Percentiles rank a stretch among this genome's conserved stretches.
Conservation (phyloP, 208 protist genomes). For the Acanthamoeba castellanii region DNA sequence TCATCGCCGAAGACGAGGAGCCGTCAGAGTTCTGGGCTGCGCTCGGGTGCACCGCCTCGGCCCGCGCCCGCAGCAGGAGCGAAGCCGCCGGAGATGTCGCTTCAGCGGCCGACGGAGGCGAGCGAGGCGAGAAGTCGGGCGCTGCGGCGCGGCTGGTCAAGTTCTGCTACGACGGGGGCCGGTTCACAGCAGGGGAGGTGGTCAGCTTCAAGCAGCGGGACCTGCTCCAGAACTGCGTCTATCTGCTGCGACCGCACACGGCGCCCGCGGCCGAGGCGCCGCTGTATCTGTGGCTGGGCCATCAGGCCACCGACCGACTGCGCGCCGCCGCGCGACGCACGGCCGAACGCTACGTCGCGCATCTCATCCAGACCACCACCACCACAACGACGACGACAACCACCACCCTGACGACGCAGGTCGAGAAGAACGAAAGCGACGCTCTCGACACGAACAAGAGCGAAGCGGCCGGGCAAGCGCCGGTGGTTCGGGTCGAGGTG, state of each 20-base stretch:
- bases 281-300: constrained; percentile 8
- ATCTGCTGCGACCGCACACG: not conserved
- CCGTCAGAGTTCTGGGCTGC: constrained; percentile 5
- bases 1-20: not conserved
- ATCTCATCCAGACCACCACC: not conserved
- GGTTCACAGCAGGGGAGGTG: not conserved
- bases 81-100: not conserved
- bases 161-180: not conserved
- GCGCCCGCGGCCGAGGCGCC: not conserved
- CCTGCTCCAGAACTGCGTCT: constrained; percentile 9
- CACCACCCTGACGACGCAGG: not conserved
- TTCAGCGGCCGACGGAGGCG: not conserved
- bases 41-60: not conserved
- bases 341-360: not conserved
- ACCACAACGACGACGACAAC: too few species aligned
- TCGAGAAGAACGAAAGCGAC: not conserved
- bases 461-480: not conserved
- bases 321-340: not conserved
- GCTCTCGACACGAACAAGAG: not conserved
- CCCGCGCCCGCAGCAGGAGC: not conserved
- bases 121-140: not conserved
- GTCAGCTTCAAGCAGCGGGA: not conserved
- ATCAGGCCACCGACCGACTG: not conserved
- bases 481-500: not conserved
- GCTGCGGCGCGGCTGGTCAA: not conserved